Evolutionary conservation across 768 basidiomycete genomes (phyloP), one percentile per base, ranked within the genome.

Genomic region (Leucocoprinus leucothites): DNA sequence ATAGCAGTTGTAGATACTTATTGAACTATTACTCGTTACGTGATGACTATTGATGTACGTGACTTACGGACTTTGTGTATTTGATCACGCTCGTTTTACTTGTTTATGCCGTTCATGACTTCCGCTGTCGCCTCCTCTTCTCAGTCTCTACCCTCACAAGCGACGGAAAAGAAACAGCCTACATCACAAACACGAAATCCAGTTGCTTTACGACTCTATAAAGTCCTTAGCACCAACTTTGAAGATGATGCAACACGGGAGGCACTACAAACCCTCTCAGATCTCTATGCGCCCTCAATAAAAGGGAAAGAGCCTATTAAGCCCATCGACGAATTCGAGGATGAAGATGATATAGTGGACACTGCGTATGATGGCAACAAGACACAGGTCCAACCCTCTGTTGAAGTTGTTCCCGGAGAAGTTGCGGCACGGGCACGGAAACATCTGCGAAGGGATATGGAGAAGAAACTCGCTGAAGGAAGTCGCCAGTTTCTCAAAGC

Each of bases 141-240:
- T 11, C 16, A 34, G 18, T 38, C 26, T 41, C 13, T 31, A 11
- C 46, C 36, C 16, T 18, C 46, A 11, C 52, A 53, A 7, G 48
- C 58, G 2, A 48, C 57, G n/a, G 54, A 52, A 22, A 59, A 55
- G 50, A 43, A 45, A 31, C 61, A 64, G 41, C 35, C 47, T 2
- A 62, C 70, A 2, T 52, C 66, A 7, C 74, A 71, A 53, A 46
- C 65, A 8, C 79, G 83, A 57, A 90, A 89, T 62, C 93, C 94
- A 1, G 79, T 95, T 38, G 84, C 92, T n/a, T 71, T 89, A 0
- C 80, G 94, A 9, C 74, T 96, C n/a, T 94, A 93, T 70, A 97
- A 97, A 70, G 87, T 95, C 57, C 75, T 96, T 18, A 85, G 89
- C 34, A 87, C 87, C 1, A 87, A 80, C 47, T 93, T 87, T 56